A percentile compares a stretch with the other conserved stretches of the same genome.
Evolutionary conservation across 1,284 basidiomycete genomes (phyloP).

Genomic region (Flammula alnicola): DNA sequence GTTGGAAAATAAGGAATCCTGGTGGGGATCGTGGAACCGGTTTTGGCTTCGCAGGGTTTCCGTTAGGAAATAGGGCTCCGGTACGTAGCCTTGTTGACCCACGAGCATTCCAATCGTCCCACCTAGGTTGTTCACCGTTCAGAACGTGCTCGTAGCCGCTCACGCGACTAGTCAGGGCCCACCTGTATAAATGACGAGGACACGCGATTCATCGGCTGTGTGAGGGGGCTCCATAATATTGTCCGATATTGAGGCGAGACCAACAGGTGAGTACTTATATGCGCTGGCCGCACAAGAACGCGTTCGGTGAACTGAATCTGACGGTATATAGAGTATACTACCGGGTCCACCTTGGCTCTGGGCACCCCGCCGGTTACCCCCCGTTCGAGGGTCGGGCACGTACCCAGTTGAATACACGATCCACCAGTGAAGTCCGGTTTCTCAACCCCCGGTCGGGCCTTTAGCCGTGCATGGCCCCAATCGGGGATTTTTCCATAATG

Average conservation of each 20-base stretch:
- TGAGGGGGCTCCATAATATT: slow-evolving; percentile 50
- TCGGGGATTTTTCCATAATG: too few relatives aligned
- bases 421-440: too few relatives aligned
- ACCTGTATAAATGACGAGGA: slow-evolving; percentile 79
- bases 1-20: slow-evolving; percentile 80
- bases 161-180: neutral
- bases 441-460: too few relatives aligned
- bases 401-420: too few relatives aligned
- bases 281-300: neutral
- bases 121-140: slow-evolving; percentile 47
- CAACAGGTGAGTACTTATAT: neutral
- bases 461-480: too few relatives aligned
- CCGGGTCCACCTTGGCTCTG: too few relatives aligned
- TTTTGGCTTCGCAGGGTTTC: slow-evolving; percentile 81
- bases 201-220: slow-evolving; percentile 71
- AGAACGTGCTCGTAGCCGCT: neutral
- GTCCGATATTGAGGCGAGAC: neutral
- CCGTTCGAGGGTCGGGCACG: too few relatives aligned
- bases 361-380: too few relatives aligned
- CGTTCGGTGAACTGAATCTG: too few relatives aligned
- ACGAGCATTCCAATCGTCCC: slow-evolving; percentile 90
- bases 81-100: slow-evolving; percentile 80
- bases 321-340: too few relatives aligned
- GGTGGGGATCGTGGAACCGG: slow-evolving; percentile 84
- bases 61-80: slow-evolving; percentile 87